Percentiles rank a stretch among this genome's conserved stretches.
phyloP scores from a whole-genome alignment of 1,284 basidiomycete species.

The Cryptococcus sp. region DNA sequence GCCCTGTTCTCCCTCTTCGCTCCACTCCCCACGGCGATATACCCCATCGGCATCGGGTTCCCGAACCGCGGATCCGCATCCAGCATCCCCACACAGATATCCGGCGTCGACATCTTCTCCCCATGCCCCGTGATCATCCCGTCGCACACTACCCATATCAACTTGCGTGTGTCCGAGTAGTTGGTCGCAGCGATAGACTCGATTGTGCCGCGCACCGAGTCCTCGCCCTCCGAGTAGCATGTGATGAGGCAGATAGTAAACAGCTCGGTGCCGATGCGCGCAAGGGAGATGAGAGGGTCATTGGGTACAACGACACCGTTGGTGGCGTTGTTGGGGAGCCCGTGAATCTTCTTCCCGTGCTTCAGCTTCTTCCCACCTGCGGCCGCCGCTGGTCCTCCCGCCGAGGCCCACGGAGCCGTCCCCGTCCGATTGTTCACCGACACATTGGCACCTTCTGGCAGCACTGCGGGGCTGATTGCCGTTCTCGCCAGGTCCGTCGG shows the following conservation, averaged over 20 bases:
- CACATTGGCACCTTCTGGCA: conserved; percentile 91
- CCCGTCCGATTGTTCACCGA: conserved; percentile 82
- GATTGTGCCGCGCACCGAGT: conserved; percentile 83
- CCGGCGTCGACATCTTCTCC: conserved; percentile 90
- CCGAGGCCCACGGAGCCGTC: conserved; percentile 82
- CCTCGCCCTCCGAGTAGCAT: conserved; percentile 95
- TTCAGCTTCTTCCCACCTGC: conserved; percentile 27
- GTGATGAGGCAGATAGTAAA: conserved; percentile 95
- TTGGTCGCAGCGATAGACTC: conserved; percentile 87
- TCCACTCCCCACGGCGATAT: conserved; percentile 84
- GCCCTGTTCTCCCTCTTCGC: conserved; percentile 88
- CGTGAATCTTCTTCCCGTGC: conserved; percentile 54
- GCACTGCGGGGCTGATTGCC: conserved; percentile 85
- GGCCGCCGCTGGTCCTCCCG: conserved; percentile 48
- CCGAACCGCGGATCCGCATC: conserved; percentile 95
- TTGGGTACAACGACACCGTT: conserved; percentile 52
- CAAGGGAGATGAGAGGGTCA: conserved; percentile 54
- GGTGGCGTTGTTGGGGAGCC: conserved; percentile 16
- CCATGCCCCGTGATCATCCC: conserved; percentile 98
- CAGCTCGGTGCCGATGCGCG: conserved; percentile 87
- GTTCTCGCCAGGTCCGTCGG: conserved; percentile 65
- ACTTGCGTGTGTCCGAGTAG: conserved; percentile 87
- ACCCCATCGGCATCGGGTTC: conserved; percentile 93
- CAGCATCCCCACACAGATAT: conserved; percentile 87
- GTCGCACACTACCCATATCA: conserved; percentile 93